These are phyloP conservation scores for Alternaria conjuncta DNA, from an alignment of 2,329 filamentous ascomycete genomes.

Conservation along the genomic window DNA sequence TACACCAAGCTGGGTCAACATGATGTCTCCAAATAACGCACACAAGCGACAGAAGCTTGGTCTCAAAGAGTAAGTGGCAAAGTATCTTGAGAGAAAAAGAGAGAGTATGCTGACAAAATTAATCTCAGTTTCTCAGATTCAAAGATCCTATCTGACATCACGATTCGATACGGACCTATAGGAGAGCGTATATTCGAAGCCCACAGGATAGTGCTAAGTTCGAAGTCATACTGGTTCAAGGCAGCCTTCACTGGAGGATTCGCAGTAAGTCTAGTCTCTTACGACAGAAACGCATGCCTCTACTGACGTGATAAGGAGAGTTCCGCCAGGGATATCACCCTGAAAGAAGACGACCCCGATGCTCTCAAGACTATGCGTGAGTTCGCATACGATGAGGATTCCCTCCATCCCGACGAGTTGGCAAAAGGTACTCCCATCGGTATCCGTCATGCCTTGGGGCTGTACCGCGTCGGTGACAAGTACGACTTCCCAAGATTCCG, in stretches of 20 bases:
- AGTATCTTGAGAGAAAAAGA: too few relatives aligned
- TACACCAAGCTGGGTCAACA: too few relatives aligned
- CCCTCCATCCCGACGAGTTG: too few relatives aligned
- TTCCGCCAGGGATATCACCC: background rate
- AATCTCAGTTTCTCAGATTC: background rate
- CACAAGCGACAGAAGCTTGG: background rate
- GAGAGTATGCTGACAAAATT: background rate
- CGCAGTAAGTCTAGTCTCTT: too few relatives aligned
- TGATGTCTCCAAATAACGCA: too few relatives aligned
- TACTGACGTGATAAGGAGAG: background rate
- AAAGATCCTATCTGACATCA: background rate
- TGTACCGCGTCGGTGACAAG: background rate
- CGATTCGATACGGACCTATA: background rate
- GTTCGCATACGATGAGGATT: too few relatives aligned
- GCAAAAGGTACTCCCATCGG: too few relatives aligned
- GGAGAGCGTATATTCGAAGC: background rate
- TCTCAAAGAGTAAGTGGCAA: too few relatives aligned
- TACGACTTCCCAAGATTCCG: background rate
- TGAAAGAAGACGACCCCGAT: background rate
- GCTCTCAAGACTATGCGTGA: background rate
- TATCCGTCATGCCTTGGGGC: too few relatives aligned
- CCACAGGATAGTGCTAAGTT: background rate
- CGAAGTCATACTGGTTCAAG: background rate
- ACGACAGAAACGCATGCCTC: too few relatives aligned
- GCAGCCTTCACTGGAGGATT: background rate